Evolutionary conservation across 139 green algal species (phyloP), one percentile per base, ranked within the genome.

Genomic region (Chlamydomonas sp.): DNA sequence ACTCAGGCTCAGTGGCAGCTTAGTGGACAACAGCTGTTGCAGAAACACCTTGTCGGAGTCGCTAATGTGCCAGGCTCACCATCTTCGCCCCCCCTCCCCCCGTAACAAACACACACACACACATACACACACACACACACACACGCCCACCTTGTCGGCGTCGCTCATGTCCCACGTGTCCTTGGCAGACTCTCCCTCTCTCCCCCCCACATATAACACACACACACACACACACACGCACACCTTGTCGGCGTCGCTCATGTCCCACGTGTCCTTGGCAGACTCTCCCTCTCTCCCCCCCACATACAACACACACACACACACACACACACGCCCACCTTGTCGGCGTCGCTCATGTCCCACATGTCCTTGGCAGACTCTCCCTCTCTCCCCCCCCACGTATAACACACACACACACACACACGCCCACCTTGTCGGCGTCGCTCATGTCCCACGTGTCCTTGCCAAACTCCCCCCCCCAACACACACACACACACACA

Each of bases 91-190:
- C 34, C 37, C 28, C 34, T 28, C 67, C 43, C 20, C 43, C 43
- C 43, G 16, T 20, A 26, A 13, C 20, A 34, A 29, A 13, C 22
- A 10, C 2, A 2, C 39, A 50, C 58, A 68, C 13, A 30, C 16
- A 67, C 3, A 48, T 28, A 24, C 10, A 33, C 13, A 49, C 20
- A 54, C 43, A 54, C 43, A 54, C 43, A 54, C 43, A 54, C 43
- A 54, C 50, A 54, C 24, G n/a, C 28, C 16, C 59, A 97, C 65
- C 88, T 97, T 98, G 71, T 98, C 94, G 20, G 58, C 47, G 1
- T 81, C 70, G 33, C 77, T 81, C 87, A 98, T 93, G 62, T 96
- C 90, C 82, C 84, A 98, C 16, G 76, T 80, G 58, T 97, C 91
- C 80, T 97, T 97, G n/a, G 88, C 79, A 72, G 30, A 37, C 16